Evolutionary conservation across 2,329 filamentous ascomycete genomes (phyloP).

Genomic region (Monosporascus sp.): DNA sequence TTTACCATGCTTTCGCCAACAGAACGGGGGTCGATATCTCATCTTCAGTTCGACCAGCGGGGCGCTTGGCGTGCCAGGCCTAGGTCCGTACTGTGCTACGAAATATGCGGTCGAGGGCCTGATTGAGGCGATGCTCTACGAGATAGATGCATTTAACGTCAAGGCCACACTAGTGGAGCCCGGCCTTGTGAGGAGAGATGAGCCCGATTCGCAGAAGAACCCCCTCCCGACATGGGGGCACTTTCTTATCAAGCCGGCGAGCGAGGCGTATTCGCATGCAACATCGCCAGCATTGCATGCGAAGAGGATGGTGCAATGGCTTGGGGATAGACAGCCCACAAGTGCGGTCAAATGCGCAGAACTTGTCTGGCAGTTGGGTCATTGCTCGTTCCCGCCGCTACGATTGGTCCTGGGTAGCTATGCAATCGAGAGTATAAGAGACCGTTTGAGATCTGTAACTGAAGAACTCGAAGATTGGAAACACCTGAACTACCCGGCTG

Average conservation of each 20-base stretch:
- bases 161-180: constrained; percentile 92
- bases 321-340: constrained; percentile 86
- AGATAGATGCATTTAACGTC: constrained; percentile 85
- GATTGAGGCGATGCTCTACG: constrained; percentile 95
- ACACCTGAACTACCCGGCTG: constrained; percentile 64
- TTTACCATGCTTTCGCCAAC: constrained; percentile 78
- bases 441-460: constrained; percentile 82
- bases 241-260: constrained; percentile 83
- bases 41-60: constrained; percentile 94
- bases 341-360: constrained; percentile 91
- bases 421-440: constrained; percentile 91
- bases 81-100: constrained; percentile 92
- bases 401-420: constrained; percentile 85
- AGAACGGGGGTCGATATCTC: constrained; percentile 73
- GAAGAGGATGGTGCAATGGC: constrained; percentile 87
- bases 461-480: constrained; percentile 96
- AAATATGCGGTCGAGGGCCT: constrained; percentile 96
- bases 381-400: constrained; percentile 90
- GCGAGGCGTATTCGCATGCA: constrained; percentile 70
- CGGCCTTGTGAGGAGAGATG: constrained; percentile 80
- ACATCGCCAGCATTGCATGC: constrained; percentile 85
- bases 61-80: constrained; percentile 84
- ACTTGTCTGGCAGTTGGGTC: constrained; percentile 88
- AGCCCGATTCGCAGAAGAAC: constrained; percentile 51
- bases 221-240: constrained; percentile 81